phyloP scores from a whole-genome alignment of 2,329 filamentous ascomycete species.

The Tympanopsis confertula region DNA sequence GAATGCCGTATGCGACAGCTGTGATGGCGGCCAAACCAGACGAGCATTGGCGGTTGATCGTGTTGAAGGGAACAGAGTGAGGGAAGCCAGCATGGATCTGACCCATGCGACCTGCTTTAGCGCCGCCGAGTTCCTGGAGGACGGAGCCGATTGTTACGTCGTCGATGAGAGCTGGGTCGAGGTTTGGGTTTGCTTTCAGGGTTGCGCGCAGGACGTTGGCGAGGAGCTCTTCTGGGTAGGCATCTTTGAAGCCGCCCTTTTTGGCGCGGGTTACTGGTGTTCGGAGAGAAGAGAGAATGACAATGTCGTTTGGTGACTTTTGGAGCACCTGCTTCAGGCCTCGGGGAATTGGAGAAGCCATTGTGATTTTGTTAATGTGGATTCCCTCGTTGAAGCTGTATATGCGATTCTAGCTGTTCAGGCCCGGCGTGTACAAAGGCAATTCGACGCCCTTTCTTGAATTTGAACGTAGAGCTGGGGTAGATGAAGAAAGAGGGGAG shows the following conservation, averaged over 20 bases:
- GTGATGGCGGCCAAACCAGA: slow-evolving; percentile 70
- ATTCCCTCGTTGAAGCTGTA: no score
- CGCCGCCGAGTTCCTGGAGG: slow-evolving; percentile 78
- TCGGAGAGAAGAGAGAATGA: slow-evolving; percentile 81
- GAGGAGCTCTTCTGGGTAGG: slow-evolving; percentile 83
- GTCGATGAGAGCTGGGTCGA: slow-evolving; percentile 58
- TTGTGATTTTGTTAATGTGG: no score
- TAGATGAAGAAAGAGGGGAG: background rate
- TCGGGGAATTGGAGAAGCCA: slow-evolving; percentile 30
- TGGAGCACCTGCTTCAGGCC: slow-evolving; percentile 67
- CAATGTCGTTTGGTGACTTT: slow-evolving; percentile 70
- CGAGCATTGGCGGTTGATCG: slow-evolving; percentile 78
- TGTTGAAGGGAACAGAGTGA: slow-evolving; percentile 65
- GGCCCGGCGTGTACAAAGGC: no score
- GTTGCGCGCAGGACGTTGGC: slow-evolving; percentile 56
- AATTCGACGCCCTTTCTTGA: background rate
- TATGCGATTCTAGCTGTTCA: no score
- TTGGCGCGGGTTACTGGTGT: slow-evolving; percentile 77
- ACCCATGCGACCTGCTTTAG: slow-evolving; percentile 84
- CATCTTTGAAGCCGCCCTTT: slow-evolving; percentile 74
- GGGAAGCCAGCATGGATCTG: slow-evolving; percentile 73
- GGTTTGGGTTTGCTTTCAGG: slow-evolving; percentile 58
- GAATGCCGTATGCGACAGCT: slow-evolving; percentile 62
- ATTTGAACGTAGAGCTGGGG: no score
- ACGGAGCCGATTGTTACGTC: slow-evolving; percentile 84